These are phyloP conservation scores for Globisporangium apiculatum DNA, from an alignment of 352 stramenopile species.

Conservation along the genomic window DNA sequence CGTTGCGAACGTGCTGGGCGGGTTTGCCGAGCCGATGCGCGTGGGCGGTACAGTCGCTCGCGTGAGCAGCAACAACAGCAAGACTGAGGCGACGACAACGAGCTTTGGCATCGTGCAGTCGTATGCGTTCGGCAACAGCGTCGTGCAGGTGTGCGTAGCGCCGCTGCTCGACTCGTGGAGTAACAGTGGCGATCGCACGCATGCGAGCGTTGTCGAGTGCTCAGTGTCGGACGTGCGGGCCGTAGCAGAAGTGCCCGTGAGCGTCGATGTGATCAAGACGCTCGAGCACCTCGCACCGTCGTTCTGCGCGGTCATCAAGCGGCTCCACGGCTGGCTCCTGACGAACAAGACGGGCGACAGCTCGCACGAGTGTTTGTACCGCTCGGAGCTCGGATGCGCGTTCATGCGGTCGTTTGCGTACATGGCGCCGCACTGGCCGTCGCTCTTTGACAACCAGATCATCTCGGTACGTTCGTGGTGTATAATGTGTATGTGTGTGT, in stretches of 20 bases:
- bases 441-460: slow-evolving; percentile 58
- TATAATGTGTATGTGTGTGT: no score
- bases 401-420: slow-evolving; percentile 48
- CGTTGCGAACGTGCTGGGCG: slow-evolving; percentile 34
- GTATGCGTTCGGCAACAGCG: slow-evolving; percentile 33
- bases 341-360: slow-evolving; percentile 9
- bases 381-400: slow-evolving; percentile 42
- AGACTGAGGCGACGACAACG: neutral
- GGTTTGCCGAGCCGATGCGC: slow-evolving; percentile 34
- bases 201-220: slow-evolving; percentile 5
- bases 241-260: slow-evolving; percentile 22
- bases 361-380: slow-evolving; percentile 16
- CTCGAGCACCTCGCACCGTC: slow-evolving; percentile 28
- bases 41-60: slow-evolving; percentile 27
- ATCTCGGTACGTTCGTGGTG: slow-evolving; percentile 29
- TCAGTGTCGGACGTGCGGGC: slow-evolving; percentile 17
- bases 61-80: slow-evolving; percentile 1
- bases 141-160: slow-evolving; percentile 10
- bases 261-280: slow-evolving; percentile 15
- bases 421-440: slow-evolving; percentile 34
- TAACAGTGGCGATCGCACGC: neutral
- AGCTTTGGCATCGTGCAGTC: slow-evolving; percentile 19
- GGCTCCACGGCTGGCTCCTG: slow-evolving; percentile 32
- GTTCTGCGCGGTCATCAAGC: slow-evolving; percentile 30
- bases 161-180: neutral